Conservation (phyloP, 2,329 filamentous ascomycete species). For the Xylariales sp. region DNA sequence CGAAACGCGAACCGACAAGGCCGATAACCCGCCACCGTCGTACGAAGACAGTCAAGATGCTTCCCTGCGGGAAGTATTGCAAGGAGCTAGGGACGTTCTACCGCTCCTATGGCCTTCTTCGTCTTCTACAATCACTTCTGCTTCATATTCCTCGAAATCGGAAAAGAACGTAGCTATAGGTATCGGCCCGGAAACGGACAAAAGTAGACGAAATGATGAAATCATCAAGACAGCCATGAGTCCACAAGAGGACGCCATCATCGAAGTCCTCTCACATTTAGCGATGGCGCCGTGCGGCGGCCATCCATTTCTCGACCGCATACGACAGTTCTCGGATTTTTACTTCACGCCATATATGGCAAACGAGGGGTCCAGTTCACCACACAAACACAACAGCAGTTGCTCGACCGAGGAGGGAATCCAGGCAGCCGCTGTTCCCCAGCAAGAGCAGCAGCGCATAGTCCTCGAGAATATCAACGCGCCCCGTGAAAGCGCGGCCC, state of each 20-base stretch:
- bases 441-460: conserved; percentile 17
- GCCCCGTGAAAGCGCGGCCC: conserved; percentile 24
- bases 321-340: conserved; percentile 31
- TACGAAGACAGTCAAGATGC: conserved; percentile 32
- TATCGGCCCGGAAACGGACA: background rate
- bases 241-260: conserved; percentile 5
- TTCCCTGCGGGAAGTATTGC: conserved; percentile 22
- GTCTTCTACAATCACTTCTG: background rate
- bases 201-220: background rate
- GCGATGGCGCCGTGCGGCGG: conserved; percentile 21
- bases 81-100: conserved; percentile 6
- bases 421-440: no score
- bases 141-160: background rate
- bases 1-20: background rate
- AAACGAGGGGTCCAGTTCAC: background rate
- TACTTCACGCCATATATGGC: conserved; percentile 26
- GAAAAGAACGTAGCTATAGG: background rate
- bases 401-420: background rate
- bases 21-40: conserved; percentile 20
- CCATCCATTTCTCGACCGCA: conserved; percentile 23
- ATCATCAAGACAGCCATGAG: no score
- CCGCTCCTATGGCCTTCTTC: conserved; percentile 26
- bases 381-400: background rate
- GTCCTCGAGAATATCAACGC: conserved; percentile 4
- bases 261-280: conserved; percentile 15